Base-by-base conservation (phyloP, 2,329 filamentous ascomycete genomes). In the Aspergillus aculeatinus region DNA sequence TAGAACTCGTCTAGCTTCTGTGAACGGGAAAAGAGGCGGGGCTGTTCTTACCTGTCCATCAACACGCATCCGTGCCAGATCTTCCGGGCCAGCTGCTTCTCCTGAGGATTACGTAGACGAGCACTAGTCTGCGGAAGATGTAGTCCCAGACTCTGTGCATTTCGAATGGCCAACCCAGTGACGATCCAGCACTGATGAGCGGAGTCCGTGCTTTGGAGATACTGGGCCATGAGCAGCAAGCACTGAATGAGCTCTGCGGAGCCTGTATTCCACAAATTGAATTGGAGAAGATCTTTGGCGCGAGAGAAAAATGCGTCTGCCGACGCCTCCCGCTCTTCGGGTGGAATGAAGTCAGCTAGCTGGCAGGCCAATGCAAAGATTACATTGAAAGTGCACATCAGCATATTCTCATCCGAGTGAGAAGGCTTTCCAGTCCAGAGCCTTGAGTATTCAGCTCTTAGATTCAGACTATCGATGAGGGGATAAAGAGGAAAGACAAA, bases 151-250 rank as follows among this genome's bases (percentile, higher is more conserved):
- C 79, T 78, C 53, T 82, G 79, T 0, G 81, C 81, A 16, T 77
- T 81, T 1, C 80, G 73, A 16, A 82, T 76, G 0, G 80, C 80
- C 4, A 79, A 70, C 0, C 80, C 80, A 0, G 80, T 77, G 4
- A 80, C 75, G 68, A 82, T 81, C 81, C 81, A 83, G 1, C 79
- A 82, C 59, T 81, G 77, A 59, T 82, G 78, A 0, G 79, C 76
- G 5, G 76, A 76, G 12, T 80, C 76, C 0, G 81, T 82, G 50
- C 81, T 80, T 48, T 82, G 81, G 0, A 82, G 67, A 59, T 82
- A 83, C 49, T 81, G 80, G 11, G 77, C 79, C 60, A 80, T 80
- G 5, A 83, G 68, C 0, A 83, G 66, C 0, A 82, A 67, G 49
- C 77, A 81, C 62, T 83, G 81, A 1, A 83, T 77, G 1, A 80